Percentiles rank a stretch among this genome's conserved stretches.
These are phyloP conservation scores for Immersiella caudata DNA, from an alignment of 495 filamentous ascomycete species.

Conservation along the genomic window DNA sequence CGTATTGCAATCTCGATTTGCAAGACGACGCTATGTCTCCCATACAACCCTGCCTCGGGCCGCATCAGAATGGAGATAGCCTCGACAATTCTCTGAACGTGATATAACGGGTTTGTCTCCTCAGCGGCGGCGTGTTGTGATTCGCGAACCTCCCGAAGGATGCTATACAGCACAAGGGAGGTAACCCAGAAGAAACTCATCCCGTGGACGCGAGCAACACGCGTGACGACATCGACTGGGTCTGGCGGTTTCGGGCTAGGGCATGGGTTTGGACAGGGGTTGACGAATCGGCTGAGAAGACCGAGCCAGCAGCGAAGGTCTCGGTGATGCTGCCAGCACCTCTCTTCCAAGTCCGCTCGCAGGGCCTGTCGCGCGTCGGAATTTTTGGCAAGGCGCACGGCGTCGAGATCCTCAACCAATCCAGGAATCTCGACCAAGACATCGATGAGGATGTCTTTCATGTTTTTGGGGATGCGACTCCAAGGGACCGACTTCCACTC, in stretches of 20 bases:
- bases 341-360: background rate
- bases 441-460: slow-evolving; percentile 32
- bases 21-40: background rate
- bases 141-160: background rate
- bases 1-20: background rate
- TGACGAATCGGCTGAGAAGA: background rate
- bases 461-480: slow-evolving; percentile 27
- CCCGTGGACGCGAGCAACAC: background rate
- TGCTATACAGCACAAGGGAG: background rate
- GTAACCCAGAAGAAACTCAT: background rate
- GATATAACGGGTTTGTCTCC: background rate
- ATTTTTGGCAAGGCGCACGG: background rate
- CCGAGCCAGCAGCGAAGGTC: slow-evolving; percentile 9
- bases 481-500: slow-evolving; percentile 36
- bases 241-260: background rate
- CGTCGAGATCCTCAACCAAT: slow-evolving; percentile 27
- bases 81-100: background rate
- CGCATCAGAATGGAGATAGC: background rate
- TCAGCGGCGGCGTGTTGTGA: background rate
- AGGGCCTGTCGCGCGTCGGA: background rate
- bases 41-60: background rate
- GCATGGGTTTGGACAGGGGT: background rate
- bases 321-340: slow-evolving; percentile 15
- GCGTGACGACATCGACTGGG: background rate
- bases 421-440: slow-evolving; percentile 30